Evolutionary conservation across 129 eudicot species (phyloP).

Genomic region (Flaveria ramosissima): DNA sequence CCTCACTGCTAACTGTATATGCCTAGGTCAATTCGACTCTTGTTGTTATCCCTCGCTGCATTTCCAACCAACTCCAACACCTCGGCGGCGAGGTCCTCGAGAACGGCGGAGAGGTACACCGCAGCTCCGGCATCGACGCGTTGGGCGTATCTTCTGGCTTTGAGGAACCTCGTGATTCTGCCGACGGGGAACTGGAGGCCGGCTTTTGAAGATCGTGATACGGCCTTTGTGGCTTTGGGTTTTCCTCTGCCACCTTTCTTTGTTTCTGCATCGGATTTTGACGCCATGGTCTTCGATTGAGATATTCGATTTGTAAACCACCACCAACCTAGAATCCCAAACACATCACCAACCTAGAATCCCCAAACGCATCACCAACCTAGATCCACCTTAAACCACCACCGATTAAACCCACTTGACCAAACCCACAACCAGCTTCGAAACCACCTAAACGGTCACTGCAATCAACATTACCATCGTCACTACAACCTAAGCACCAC

Average conservation of each 20-base stretch:
- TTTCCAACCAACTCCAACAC: conserved; percentile 54
- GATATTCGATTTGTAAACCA: not conserved
- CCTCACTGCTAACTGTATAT: conserved; percentile 72
- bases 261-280: conserved; percentile 9
- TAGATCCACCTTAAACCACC: too few relatives aligned
- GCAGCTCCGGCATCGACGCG: conserved; percentile 57
- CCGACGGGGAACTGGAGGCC: conserved; percentile 55
- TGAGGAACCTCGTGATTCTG: conserved; percentile 46
- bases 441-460: too few relatives aligned
- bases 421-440: too few relatives aligned
- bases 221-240: conserved; percentile 41
- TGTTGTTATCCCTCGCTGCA: conserved; percentile 61
- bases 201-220: conserved; percentile 44
- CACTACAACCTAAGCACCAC: too few relatives aligned
- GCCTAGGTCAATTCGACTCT: conserved; percentile 60
- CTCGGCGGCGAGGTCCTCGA: conserved; percentile 55
- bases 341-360: too few relatives aligned
- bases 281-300: conserved; percentile 23
- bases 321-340: too few relatives aligned
- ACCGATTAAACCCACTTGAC: too few relatives aligned
- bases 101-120: conserved; percentile 47
- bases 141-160: conserved; percentile 42
- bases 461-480: too few relatives aligned
- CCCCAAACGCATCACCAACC: too few relatives aligned
- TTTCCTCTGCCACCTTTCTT: conserved; percentile 48